Conservation (phyloP, 371 early-diverging fungal genomes). For the Catenaria anguillulae region DNA sequence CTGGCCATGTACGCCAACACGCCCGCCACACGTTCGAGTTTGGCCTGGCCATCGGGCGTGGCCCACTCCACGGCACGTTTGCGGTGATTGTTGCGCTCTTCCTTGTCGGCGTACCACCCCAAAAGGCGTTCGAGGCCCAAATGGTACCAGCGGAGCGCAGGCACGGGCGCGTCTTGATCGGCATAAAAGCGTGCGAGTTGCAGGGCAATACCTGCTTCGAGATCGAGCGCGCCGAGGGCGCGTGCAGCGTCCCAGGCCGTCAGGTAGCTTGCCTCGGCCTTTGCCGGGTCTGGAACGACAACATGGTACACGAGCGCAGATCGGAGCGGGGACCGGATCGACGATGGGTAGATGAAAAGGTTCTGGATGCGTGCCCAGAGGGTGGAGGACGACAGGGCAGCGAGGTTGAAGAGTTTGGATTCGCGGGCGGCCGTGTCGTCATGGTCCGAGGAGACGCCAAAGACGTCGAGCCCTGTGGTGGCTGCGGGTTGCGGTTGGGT, state of each 20-base stretch:
- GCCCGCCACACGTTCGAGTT: neutral
- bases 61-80: neutral
- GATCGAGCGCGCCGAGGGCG: neutral
- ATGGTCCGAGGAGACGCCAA: neutral
- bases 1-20: neutral
- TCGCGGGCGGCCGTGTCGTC: neutral
- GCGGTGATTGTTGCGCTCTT: neutral
- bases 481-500: neutral
- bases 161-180: neutral
- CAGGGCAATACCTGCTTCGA: neutral
- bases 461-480: neutral
- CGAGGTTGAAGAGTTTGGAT: neutral
- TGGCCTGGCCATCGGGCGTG: neutral
- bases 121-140: neutral
- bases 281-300: neutral
- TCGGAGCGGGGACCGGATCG: neutral
- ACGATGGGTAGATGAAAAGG: neutral
- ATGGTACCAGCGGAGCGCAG: neutral
- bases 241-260: neutral
- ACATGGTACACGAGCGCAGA: neutral
- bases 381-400: neutral
- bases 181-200: neutral
- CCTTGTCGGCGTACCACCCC: neutral
- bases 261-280: slow-evolving; percentile 1
- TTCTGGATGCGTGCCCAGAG: neutral